A percentile compares a stretch with the other conserved stretches of the same genome.
Evolutionary conservation across 768 basidiomycete species (phyloP).

Genomic region (Imleria badia): DNA sequence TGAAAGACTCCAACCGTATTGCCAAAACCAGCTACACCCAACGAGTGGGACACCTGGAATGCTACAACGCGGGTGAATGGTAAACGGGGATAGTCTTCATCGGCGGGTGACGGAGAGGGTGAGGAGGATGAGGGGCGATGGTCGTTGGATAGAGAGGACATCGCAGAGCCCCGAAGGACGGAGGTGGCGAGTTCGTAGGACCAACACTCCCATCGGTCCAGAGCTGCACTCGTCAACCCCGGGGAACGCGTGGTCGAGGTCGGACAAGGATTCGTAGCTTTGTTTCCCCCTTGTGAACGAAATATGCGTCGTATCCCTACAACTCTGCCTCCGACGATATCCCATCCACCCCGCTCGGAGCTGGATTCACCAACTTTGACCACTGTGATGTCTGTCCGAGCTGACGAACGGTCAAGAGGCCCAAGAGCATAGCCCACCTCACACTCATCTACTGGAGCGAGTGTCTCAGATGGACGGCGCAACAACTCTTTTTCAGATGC

Average conservation of each 20-base stretch:
- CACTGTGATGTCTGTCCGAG: constrained; percentile 52
- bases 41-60: constrained; percentile 47
- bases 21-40: constrained; percentile 71
- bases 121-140: constrained; percentile 9
- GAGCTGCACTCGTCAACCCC: constrained; percentile 60
- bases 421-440: constrained; percentile 29
- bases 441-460: constrained; percentile 39
- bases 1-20: constrained; percentile 50
- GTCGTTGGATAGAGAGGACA: constrained; percentile 45
- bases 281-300: constrained; percentile 39
- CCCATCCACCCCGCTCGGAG: constrained; percentile 82
- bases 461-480: constrained; percentile 48
- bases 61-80: constrained; percentile 81
- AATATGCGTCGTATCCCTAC: constrained; percentile 72
- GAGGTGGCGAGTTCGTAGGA: constrained; percentile 59
- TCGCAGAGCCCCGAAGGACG: constrained; percentile 47
- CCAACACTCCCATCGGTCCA: constrained; percentile 88
- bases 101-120: not conserved
- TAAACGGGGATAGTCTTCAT: constrained; percentile 48
- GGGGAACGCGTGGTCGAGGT: constrained; percentile 14
- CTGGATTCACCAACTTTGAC: constrained; percentile 53
- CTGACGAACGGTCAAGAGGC: constrained; percentile 36
- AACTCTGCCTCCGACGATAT: constrained; percentile 50
- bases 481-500: constrained; percentile 65
- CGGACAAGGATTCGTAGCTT: constrained; percentile 13